Evolutionary conservation across 2,329 filamentous ascomycete species (phyloP), one percentile per base, ranked within the genome.

Genomic region (Beauveria rudraprayagi): DNA sequence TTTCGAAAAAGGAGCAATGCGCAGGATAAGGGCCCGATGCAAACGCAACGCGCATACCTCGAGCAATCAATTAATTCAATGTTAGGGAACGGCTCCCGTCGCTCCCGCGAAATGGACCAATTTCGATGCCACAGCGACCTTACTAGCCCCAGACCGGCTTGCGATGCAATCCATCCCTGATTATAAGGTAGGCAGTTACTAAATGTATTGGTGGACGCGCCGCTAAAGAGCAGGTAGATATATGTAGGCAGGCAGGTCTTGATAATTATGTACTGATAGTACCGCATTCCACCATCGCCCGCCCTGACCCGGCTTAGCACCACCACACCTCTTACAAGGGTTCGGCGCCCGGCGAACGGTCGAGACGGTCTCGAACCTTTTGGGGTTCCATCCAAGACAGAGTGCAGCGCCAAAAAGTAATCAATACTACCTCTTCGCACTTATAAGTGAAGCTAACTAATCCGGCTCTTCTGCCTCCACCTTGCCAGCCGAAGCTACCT

Each of bases 321-420:
- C 40, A 22, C 28, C 54, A 24, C 46, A 34, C 8, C 24, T 41
- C 3, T 41, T 43, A 47, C 56, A 58, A 47, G 46, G 46, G 46
- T 58, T 58, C 30, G 56, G 56, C 56, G 56, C 34, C 34, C 41
- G 24, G 56, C 34, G 56, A 58, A 51, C 56, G 56, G 56, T 51
- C 56, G 28, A 30, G 56, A 51, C 56, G 56, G 56, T 58, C 56
- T 50, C 44, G 56, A 58, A 22, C 28, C 30, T 51, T 34, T 48
- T 56, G 40, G 24, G 24, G 41, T 46, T 56, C 53, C 53, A 56
- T 56, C 40, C 53, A 56, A 17, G 53, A 41, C 17, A 53, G 26
- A 7, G 5, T 24, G 24, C 28, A 37, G 19, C 30, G 11, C 34
- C 34, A 37, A 37, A 37, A 37, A 50, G 47, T 51, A 51, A 51